phyloP scores from a whole-genome alignment of 2,329 filamentous ascomycete genomes.

The Knufia petricola region DNA sequence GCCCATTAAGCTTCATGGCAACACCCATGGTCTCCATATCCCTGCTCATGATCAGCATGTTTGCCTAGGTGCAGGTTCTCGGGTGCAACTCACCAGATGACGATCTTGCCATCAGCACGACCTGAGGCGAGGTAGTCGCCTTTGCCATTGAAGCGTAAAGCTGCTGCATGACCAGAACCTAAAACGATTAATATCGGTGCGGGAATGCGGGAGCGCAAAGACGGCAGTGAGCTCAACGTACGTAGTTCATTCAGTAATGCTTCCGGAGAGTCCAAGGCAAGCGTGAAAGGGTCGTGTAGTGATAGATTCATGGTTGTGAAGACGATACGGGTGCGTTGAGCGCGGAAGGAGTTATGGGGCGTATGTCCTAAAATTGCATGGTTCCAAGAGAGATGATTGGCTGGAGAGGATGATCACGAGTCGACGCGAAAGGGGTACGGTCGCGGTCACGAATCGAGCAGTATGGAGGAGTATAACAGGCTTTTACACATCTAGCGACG shows the following conservation, averaged over 20 bases:
- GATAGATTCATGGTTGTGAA: conserved; percentile 55
- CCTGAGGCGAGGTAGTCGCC: conserved; percentile 93
- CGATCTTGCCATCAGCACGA: conserved; percentile 82
- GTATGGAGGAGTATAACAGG: too few species aligned
- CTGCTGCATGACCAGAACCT: conserved; percentile 56
- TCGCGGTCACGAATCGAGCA: too few species aligned
- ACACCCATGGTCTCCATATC: conserved; percentile 97
- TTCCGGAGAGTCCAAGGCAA: conserved; percentile 79
- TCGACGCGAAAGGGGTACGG: not conserved
- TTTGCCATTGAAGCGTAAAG: conserved; percentile 78
- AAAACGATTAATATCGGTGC: conserved; percentile 1
- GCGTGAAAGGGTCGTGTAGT: conserved; percentile 60
- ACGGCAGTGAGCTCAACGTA: conserved; percentile 35
- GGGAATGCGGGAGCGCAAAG: not conserved
- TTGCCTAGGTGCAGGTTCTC: not conserved
- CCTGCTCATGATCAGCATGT: conserved; percentile 21
- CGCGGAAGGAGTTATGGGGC: not conserved
- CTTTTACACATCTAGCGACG: too few species aligned
- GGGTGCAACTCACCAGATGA: conserved; percentile 49
- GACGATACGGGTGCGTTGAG: not conserved
- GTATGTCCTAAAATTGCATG: not conserved
- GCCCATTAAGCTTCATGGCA: conserved; percentile 83
- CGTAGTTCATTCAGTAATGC: conserved; percentile 80
- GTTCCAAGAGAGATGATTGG: not conserved
- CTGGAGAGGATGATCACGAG: not conserved